A percentile compares a stretch with the other conserved stretches of the same genome.
Evolutionary conservation across 257 asterid genomes (phyloP).

Genomic region (Anisodus tanguticus): DNA sequence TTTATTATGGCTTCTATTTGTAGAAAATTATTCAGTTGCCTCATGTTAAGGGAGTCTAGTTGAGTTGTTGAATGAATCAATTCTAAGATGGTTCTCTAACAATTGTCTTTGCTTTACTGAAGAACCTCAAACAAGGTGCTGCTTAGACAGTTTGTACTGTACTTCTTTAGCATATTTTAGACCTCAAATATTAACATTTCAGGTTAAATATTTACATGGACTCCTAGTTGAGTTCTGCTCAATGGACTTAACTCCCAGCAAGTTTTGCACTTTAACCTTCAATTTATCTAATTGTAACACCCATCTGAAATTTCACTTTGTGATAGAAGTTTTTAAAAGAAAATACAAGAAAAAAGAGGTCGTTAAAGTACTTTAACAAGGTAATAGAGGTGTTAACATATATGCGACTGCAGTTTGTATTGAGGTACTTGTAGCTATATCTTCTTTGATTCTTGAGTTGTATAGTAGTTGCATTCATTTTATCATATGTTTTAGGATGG

Average conservation of each 20-base stretch:
- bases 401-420: neutral
- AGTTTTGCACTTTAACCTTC: too few relatives aligned
- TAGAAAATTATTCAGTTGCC: neutral
- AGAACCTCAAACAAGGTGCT: neutral
- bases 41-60: neutral
- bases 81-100: conserved; percentile 4
- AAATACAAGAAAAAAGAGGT: neutral
- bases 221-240: too few relatives aligned
- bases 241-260: too few relatives aligned
- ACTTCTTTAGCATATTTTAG: neutral
- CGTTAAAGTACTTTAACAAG: neutral
- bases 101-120: neutral
- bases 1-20: neutral
- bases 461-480: neutral
- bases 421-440: neutral
- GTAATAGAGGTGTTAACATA: neutral
- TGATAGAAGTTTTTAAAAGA: neutral
- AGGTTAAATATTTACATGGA: neutral
- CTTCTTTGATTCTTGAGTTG: neutral
- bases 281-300: too few relatives aligned
- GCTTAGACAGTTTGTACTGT: neutral
- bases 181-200: neutral
- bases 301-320: too few relatives aligned
- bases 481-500: neutral
- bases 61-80: conserved; percentile 13